Conservation (phyloP, 192 early-diverging fungal genomes). For the Coemansia javaensis region DNA sequence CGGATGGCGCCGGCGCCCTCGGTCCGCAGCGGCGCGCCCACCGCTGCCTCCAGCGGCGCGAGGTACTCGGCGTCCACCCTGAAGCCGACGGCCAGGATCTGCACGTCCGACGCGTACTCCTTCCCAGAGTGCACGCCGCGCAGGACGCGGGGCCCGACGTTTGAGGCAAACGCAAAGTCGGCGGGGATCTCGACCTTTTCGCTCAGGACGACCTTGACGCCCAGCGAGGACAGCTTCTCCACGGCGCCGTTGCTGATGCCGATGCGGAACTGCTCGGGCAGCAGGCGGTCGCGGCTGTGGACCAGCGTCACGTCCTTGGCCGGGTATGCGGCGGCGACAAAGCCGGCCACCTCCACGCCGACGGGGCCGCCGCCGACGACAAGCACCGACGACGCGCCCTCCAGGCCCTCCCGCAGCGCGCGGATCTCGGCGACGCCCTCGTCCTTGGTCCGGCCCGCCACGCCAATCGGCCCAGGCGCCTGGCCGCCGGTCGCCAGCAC, state of each 20-base stretch:
- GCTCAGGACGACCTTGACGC: constrained; percentile 53
- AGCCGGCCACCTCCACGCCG: constrained; percentile 59
- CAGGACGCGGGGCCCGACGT: constrained; percentile 28
- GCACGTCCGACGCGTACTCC: constrained; percentile 55
- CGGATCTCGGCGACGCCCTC: constrained; percentile 30
- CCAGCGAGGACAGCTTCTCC: constrained; percentile 41
- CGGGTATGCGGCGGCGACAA: constrained; percentile 41
- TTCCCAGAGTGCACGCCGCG: constrained; percentile 34
- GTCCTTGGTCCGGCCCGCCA: constrained; percentile 28
- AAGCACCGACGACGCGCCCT: constrained; percentile 43
- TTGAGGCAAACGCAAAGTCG: constrained; percentile 16
- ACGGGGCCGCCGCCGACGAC: constrained; percentile 61
- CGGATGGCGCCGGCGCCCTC: constrained; percentile 29
- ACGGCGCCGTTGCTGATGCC: constrained; percentile 34
- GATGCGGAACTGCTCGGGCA: constrained; percentile 50
- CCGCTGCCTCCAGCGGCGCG: constrained; percentile 21
- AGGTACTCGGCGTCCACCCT: constrained; percentile 50
- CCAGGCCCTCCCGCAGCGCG: constrained; percentile 31
- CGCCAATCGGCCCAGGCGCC: constrained; percentile 44
- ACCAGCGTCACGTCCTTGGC: constrained; percentile 50
- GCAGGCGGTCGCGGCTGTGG: constrained; percentile 44
- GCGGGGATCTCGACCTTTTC: constrained; percentile 46
- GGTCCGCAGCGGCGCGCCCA: constrained; percentile 22
- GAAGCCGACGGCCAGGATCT: constrained; percentile 51
- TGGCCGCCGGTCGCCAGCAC: constrained; percentile 56